Base-by-base conservation (phyloP, 1,284 basidiomycete genomes). In the Somion occarium region DNA sequence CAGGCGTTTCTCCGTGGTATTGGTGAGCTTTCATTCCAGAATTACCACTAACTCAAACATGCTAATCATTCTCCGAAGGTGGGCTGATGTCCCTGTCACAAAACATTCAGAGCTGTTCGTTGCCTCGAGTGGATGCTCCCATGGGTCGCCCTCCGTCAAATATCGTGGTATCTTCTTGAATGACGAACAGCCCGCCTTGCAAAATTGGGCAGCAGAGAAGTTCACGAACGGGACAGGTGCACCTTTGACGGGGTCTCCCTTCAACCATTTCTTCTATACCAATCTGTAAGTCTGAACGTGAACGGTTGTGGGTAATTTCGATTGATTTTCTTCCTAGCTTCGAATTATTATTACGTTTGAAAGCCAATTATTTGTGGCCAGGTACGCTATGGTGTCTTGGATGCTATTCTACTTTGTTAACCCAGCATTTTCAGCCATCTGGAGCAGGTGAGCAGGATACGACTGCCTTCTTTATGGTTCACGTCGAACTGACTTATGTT, bases 301-400 rank as follows among this genome's bases (percentile, higher is more conserved):
- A 19, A 5, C 22, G 12, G 43, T 12, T 22, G 9, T 24, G 7
- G 5, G 25, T 41, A 5, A 19, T 41, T 41, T 20, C 34, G 38
- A 11, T 48, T 55, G 20, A 56, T 56, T 5, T 18, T 22, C n/a
- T 19, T 27, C 5, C 20, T 48, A 81, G 80, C 42, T 84, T 82
- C 52, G 86, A 88, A 63, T 66, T 88, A 41, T 69, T 88, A 37
- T 68, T 88, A 39, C 73, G 86, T 9, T 61, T 88, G 54, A 86
- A 83, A 59, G 83, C 73, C 9, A 88, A 89, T 66, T 82, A 83
- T 61, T 64, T 87, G 18, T 88, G 84, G 83, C 82, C 81, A 15
- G 76, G 72, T 72, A 56, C 18, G 69, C 63, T 15, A 30, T n/a
- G n/a, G n/a, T 22, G n/a, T 51, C 42, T 26, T 34, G 25, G 3